A percentile compares a stretch with the other conserved stretches of the same genome.
These are phyloP conservation scores for Candida germanica DNA, from an alignment of 805 yeast genomes.

Conservation along the genomic window DNA sequence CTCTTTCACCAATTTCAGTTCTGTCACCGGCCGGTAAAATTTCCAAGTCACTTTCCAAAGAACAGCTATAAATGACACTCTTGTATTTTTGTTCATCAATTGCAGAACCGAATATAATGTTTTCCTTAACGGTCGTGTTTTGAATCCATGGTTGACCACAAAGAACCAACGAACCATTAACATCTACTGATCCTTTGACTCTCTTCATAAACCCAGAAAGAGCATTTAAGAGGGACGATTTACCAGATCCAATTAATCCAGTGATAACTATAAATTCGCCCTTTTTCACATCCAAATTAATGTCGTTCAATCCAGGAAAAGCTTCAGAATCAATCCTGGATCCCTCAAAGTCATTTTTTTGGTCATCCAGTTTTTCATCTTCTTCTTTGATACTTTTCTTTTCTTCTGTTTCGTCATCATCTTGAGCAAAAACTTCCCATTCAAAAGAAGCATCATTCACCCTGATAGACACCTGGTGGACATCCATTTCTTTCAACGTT, in stretches of 20 bases:
- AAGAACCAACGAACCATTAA: constrained; percentile 26
- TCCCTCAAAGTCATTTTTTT: constrained; percentile 1
- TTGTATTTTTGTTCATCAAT: constrained; percentile 22
- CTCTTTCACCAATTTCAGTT: constrained; percentile 38
- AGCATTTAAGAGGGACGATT: constrained; percentile 35
- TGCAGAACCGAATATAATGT: constrained; percentile 27
- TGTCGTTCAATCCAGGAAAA: constrained; percentile 27
- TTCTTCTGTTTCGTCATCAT: constrained; percentile 14
- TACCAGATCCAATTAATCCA: constrained; percentile 37
- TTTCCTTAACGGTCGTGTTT: constrained; percentile 31
- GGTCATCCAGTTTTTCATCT: not conserved
- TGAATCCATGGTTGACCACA: constrained; percentile 40
- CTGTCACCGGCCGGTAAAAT: constrained; percentile 33
- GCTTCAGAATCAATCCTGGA: constrained; percentile 8
- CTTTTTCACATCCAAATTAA: constrained; percentile 23
- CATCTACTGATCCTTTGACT: constrained; percentile 24
- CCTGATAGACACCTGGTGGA: constrained; percentile 19
- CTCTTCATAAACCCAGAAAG: constrained; percentile 37
- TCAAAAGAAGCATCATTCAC: constrained; percentile 23
- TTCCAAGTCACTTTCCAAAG: constrained; percentile 30
- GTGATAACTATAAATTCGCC: constrained; percentile 37
- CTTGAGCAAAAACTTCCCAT: constrained; percentile 27
- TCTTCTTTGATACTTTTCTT: constrained; percentile 2
- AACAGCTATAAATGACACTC: constrained; percentile 27
- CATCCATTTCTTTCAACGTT: constrained; percentile 20